Evolutionary conservation across 371 early-diverging fungal species (phyloP).

Genomic region (Basidiobolus meristosporus): DNA sequence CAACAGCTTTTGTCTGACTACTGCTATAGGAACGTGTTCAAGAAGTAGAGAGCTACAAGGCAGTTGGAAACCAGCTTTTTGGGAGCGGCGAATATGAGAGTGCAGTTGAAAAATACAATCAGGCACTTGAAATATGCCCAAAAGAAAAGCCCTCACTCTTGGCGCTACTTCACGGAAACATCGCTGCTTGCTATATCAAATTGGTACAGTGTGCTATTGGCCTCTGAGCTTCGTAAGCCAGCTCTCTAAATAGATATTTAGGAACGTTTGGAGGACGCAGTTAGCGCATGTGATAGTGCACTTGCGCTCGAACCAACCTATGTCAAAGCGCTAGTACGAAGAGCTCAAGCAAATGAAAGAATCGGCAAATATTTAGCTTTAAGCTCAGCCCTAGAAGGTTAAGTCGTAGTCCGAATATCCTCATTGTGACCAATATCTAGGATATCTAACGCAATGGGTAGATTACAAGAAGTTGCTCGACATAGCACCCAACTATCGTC

Average conservation of each 20-base stretch:
- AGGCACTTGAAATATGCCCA: slow-evolving; percentile 37
- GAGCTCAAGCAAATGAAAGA: slow-evolving; percentile 60
- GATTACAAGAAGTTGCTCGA: background rate
- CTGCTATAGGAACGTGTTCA: slow-evolving; percentile 10
- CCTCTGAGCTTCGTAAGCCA: background rate
- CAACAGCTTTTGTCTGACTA: background rate
- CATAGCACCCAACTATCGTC: slow-evolving; percentile 6
- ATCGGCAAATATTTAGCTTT: slow-evolving; percentile 23
- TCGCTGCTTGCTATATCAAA: slow-evolving; percentile 48
- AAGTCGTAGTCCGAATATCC: no score
- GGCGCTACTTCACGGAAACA: slow-evolving; percentile 35
- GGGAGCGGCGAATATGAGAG: slow-evolving; percentile 19
- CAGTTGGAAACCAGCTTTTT: slow-evolving; percentile 26
- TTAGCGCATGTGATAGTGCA: slow-evolving; percentile 30
- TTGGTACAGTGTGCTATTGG: slow-evolving; percentile 10
- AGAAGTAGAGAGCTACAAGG: slow-evolving; percentile 25
- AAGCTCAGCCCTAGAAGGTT: slow-evolving; percentile 16
- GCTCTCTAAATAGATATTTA: slow-evolving; percentile 4
- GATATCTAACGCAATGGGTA: background rate
- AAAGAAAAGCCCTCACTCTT: slow-evolving; percentile 13
- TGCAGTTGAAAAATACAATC: slow-evolving; percentile 31
- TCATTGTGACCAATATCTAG: slow-evolving; percentile 7
- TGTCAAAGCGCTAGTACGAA: slow-evolving; percentile 63
- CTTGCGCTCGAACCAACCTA: slow-evolving; percentile 54
- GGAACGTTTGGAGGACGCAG: slow-evolving; percentile 23